Conservation (phyloP, 164 flowering plant species). For the Aristolochia fimbriata region DNA sequence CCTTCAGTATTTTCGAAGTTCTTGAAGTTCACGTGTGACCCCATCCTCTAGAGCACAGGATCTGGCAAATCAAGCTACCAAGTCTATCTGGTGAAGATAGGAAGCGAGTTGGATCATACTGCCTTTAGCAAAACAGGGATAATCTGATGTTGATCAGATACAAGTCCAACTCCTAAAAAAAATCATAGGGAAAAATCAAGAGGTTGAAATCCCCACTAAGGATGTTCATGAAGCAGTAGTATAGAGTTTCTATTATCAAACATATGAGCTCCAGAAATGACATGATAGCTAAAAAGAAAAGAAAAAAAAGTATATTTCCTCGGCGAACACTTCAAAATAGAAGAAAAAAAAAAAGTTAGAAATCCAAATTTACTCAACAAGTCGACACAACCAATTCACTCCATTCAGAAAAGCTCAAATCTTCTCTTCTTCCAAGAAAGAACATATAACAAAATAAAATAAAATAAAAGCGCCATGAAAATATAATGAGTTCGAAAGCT, state of each 20-base stretch:
- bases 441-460: too few species aligned
- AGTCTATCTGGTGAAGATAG: background rate
- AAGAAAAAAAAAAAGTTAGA: too few species aligned
- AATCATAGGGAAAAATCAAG: background rate
- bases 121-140: too few species aligned
- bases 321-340: too few species aligned
- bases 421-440: too few species aligned
- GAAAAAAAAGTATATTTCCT: too few species aligned
- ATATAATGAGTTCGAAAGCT: background rate
- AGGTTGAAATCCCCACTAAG: background rate
- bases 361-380: too few species aligned
- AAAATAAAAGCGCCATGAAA: background rate
- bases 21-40: slow-evolving; percentile 52
- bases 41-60: slow-evolving; percentile 20
- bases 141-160: background rate
- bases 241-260: background rate
- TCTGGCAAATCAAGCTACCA: background rate
- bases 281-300: too few species aligned
- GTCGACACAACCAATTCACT: too few species aligned
- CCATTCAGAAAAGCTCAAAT: too few species aligned
- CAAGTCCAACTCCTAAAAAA: background rate
- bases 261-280: too few species aligned
- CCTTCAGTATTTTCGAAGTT: slow-evolving; percentile 19
- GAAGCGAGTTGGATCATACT: too few species aligned
- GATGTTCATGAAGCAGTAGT: background rate